A percentile compares a stretch with the other conserved stretches of the same genome.
phyloP scores from a whole-genome alignment of 371 early-diverging fungal genomes.

The Dichotomocladium elegans region DNA sequence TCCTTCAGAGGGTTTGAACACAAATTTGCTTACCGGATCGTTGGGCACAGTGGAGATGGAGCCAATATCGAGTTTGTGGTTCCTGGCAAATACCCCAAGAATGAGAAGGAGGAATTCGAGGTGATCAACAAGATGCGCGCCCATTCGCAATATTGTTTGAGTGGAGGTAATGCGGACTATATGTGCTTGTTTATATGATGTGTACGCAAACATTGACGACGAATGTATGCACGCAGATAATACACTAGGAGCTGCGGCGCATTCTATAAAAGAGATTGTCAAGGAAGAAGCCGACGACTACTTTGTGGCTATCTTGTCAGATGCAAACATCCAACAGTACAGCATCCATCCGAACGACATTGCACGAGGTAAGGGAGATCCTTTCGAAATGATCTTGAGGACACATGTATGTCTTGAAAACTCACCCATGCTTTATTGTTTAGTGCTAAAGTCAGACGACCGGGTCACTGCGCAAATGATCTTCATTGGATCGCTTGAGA shows the following conservation, averaged over 20 bases:
- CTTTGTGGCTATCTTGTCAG: constrained; percentile 76
- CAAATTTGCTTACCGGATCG: constrained; percentile 75
- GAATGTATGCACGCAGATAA: constrained; percentile 63
- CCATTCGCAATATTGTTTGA: constrained; percentile 67
- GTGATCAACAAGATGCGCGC: constrained; percentile 61
- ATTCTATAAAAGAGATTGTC: constrained; percentile 68
- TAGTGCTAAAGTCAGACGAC: constrained; percentile 65
- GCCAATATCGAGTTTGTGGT: constrained; percentile 72
- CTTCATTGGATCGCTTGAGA: constrained; percentile 64
- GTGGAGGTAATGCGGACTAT: constrained; percentile 55
- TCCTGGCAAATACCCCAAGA: constrained; percentile 66
- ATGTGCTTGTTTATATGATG: too few species aligned
- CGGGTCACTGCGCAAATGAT: constrained; percentile 70
- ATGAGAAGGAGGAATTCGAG: constrained; percentile 76
- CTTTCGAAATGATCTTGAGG: too few species aligned
- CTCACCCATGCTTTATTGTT: not conserved
- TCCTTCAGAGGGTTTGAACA: constrained; percentile 80
- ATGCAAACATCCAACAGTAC: constrained; percentile 84
- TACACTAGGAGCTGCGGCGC: constrained; percentile 67
- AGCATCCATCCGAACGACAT: constrained; percentile 74
- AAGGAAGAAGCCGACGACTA: constrained; percentile 79
- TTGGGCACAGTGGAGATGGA: constrained; percentile 80
- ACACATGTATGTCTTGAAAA: too few species aligned
- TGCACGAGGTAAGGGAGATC: constrained; percentile 64
- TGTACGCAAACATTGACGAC: too few species aligned